A percentile compares a stretch with the other conserved stretches of the same genome.
Evolutionary conservation across 805 yeast species (phyloP).

Genomic region (Kockiozyma suomiensis): DNA sequence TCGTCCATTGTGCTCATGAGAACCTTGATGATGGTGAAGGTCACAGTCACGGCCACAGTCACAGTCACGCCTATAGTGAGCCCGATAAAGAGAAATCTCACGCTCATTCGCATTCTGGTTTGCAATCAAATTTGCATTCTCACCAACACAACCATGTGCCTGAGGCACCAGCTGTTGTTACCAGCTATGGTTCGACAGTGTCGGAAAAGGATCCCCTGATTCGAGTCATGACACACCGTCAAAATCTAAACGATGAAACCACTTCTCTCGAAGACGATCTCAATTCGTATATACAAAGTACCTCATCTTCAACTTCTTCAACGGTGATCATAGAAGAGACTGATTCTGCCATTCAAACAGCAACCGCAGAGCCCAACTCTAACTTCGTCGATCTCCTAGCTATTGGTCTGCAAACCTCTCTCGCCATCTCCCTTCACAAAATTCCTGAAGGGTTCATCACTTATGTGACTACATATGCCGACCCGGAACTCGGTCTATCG

Average conservation of each 20-base stretch:
- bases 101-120: slow-evolving; percentile 17
- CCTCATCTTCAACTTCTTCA: slow-evolving; percentile 17
- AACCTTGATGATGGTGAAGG: slow-evolving; percentile 41
- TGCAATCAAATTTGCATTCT: slow-evolving; percentile 10
- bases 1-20: slow-evolving; percentile 83
- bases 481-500: slow-evolving; percentile 69
- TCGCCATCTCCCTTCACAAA: slow-evolving; percentile 87
- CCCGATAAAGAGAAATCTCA: slow-evolving; percentile 9
- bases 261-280: slow-evolving; percentile 4
- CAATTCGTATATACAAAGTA: background rate
- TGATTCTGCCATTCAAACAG: slow-evolving; percentile 39
- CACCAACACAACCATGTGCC: background rate
- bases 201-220: slow-evolving; percentile 8
- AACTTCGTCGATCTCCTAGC: slow-evolving; percentile 81
- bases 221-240: background rate
- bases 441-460: slow-evolving; percentile 94
- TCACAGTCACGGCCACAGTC: slow-evolving; percentile 35
- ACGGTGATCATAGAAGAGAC: slow-evolving; percentile 22
- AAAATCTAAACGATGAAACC: background rate
- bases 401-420: slow-evolving; percentile 85
- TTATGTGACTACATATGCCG: slow-evolving; percentile 71
- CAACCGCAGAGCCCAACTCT: slow-evolving; percentile 68
- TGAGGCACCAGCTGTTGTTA: background rate
- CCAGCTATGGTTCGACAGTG: slow-evolving; percentile 13
- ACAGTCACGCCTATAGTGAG: slow-evolving; percentile 31